Evolutionary conservation across 257 asterid genomes (phyloP), one percentile per base, ranked within the genome.

Genomic region (Fraxinus quadrangulata): DNA sequence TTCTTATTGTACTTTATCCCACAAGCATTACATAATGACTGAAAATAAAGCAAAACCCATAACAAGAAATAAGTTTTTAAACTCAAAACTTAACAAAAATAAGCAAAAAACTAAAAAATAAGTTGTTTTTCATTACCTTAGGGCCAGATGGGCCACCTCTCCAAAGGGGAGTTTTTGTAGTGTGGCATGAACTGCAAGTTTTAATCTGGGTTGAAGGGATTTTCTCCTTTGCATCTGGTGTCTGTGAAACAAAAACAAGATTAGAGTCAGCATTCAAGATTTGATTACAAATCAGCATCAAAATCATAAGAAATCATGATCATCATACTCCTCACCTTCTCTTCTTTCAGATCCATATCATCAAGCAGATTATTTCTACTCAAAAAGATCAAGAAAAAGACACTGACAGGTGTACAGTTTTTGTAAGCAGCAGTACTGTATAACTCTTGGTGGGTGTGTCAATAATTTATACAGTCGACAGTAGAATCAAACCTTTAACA

Each of bases 121-220:
- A 67, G 17, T 12, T 54, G 10, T n/a, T 8, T 56, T 21, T 11
- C 33, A 17, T 51, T 78, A 92, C 99, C 97, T 95, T 91, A 5
- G 98, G 99, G 39, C 99, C 99, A 75, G 86, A 84, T 36, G 99
- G 98, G 40, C 99, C 99, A 83, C 98, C 97, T 79, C 99, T 79
- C 99, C 99, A 95, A 0, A 95, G 92, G 19, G 99, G 98, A 8
- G 99, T 95, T 79, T 82, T 87, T 28, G 99, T 83, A 10, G 99
- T 92, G 72, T 82, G 85, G 75, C 99, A 95, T 80, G 81, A 91
- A 42, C 89, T 83, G 85, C 99, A 95, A 70, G 80, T 83, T 81
- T 89, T 93, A 11, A 80, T 61, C 74, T 75, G 86, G 76, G 69
- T 74, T 4, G 92, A 79, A 42, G 84, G 75, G 63, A 68, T 49